These are phyloP conservation scores for Coemansia sp. DNA, from an alignment of 192 early-diverging fungal genomes.

Conservation along the genomic window DNA sequence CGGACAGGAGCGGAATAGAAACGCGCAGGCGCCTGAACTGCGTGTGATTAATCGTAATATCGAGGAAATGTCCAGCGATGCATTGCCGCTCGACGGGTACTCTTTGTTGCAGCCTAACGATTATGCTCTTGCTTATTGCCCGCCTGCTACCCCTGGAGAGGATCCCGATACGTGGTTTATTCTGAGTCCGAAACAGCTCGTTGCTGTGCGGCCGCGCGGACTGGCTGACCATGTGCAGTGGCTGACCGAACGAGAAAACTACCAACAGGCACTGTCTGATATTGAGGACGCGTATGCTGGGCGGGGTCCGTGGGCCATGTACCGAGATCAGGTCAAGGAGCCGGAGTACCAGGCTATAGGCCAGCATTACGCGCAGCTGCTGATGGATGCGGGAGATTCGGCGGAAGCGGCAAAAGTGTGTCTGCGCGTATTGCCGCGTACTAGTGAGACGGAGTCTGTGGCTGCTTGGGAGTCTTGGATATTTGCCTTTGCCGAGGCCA, in stretches of 20 bases:
- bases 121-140: conserved; percentile 75
- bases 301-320: conserved; percentile 57
- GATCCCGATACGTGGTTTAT: conserved; percentile 88
- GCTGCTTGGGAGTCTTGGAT: conserved; percentile 90
- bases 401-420: conserved; percentile 75
- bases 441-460: conserved; percentile 6
- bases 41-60: conserved; percentile 83
- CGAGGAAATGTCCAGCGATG: conserved; percentile 88
- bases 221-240: conserved; percentile 93
- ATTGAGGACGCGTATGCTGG: conserved; percentile 60
- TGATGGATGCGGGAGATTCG: conserved; percentile 71
- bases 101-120: conserved; percentile 92
- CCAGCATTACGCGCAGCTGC: conserved; percentile 73
- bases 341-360: conserved; percentile 76
- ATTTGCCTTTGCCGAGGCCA: conserved; percentile 80
- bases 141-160: neutral
- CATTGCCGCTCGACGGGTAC: conserved; percentile 82
- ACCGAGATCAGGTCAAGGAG: conserved; percentile 55
- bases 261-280: conserved; percentile 77
- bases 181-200: conserved; percentile 91
- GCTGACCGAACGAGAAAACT: conserved; percentile 79
- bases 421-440: conserved; percentile 70
- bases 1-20: conserved; percentile 20
- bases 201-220: conserved; percentile 87
- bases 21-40: conserved; percentile 82